Evolutionary conservation across 1,284 basidiomycete genomes (phyloP), one percentile per base, ranked within the genome.

Genomic region (Pseudozyma hubeiensis): DNA sequence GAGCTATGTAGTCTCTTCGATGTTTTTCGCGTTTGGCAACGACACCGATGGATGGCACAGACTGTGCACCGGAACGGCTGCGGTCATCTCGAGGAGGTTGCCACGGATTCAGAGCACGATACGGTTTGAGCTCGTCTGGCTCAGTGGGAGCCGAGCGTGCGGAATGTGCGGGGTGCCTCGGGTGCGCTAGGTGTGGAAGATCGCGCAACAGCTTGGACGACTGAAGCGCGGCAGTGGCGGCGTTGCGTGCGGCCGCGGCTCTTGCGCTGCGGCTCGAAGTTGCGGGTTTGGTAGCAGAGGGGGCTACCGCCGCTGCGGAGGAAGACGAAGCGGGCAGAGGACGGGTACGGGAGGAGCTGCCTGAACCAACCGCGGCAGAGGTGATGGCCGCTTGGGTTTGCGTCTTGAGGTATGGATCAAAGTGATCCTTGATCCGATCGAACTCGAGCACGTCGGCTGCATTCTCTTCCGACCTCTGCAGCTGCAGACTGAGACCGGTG

Each of bases 401-500:
- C 16, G 59, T 31, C 33, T 69, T 65, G 24, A 82, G 46, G 35
- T 61, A 75, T 13, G 69, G 62, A 44, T 78, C 79, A 31, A 76
- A 74, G 64, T 81, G 79, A 31, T 67, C 64, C n/a, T 64, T 67
- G 19, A 83, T 65, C 5, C 71, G 47, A 17, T 78, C 70, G 33
- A 79, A 72, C 46, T 79, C 77, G 34, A 67, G 44, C 6, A 71
- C 51, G 40, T 81, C 78, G 7, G 68, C 40, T 0, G 70, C 66
- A 35, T 58, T 64, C 29, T 79, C 70, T 40, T 80, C 77, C 14
- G 30, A 48, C 11, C 64, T 55, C 45, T 75, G 72, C 4, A 75
- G 61, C 40, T 75, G 73, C 16, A 71, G 29, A 19, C 81, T 94
- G 17, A 99, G 89, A 29, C 94, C 93, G 0, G 94, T 95, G 0